A percentile compares a stretch with the other conserved stretches of the same genome.
These are phyloP conservation scores for Orbilia oligospora DNA, from an alignment of 2,329 filamentous ascomycete species.

Conservation along the genomic window DNA sequence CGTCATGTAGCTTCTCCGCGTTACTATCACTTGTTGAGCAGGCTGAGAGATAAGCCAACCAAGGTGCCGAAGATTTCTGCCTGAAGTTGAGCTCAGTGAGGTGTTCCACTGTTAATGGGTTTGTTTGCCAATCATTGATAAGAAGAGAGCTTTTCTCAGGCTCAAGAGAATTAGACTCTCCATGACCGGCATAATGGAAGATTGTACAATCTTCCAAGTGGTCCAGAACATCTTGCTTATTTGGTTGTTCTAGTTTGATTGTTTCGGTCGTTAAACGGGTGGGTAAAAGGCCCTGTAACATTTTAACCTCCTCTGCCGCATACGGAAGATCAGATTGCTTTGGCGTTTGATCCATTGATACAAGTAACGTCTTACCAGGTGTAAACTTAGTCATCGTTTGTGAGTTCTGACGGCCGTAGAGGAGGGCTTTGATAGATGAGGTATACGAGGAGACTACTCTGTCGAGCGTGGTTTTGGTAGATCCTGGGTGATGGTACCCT, in stretches of 20 bases:
- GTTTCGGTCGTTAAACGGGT: neutral
- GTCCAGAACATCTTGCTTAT: constrained; percentile 47
- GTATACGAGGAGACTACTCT: constrained; percentile 67
- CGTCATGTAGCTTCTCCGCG: constrained; percentile 11
- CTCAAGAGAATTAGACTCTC: constrained; percentile 17
- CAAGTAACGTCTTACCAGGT: constrained; percentile 63
- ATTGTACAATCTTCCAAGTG: neutral
- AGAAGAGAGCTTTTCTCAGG: constrained; percentile 35
- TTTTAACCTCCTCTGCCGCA: constrained; percentile 12
- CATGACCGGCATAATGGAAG: constrained; percentile 49
- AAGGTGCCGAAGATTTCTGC: constrained; percentile 5
- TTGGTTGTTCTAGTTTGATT: neutral
- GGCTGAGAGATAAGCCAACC: constrained; percentile 38
- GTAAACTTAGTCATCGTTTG: neutral
- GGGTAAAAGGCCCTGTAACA: neutral
- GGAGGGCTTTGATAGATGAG: constrained; percentile 66
- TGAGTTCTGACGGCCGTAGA: constrained; percentile 62
- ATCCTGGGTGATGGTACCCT: constrained; percentile 53
- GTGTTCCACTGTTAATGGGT: constrained; percentile 21
- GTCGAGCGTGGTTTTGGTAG: constrained; percentile 65
- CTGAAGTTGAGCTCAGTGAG: constrained; percentile 12
- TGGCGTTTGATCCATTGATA: constrained; percentile 65
- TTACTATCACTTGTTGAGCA: constrained; percentile 29
- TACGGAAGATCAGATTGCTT: constrained; percentile 19
- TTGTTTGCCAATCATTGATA: constrained; percentile 34